These are phyloP conservation scores for Podaxis sp. DNA, from an alignment of 768 basidiomycete genomes.

Conservation along the genomic window DNA sequence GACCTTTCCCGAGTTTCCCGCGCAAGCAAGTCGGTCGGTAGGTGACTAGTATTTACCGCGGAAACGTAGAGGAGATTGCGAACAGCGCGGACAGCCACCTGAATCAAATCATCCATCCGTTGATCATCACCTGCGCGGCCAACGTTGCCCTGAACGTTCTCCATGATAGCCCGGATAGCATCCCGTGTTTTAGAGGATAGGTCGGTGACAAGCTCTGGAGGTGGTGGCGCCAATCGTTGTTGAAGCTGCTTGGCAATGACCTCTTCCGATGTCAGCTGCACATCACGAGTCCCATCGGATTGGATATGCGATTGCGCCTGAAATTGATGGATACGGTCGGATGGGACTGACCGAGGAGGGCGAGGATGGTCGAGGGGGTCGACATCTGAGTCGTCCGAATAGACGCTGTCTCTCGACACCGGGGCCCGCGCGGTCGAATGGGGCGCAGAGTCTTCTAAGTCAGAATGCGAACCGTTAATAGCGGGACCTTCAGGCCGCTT, in stretches of 20 bases:
- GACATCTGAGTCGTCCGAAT: conserved; percentile 80
- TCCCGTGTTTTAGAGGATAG: conserved; percentile 57
- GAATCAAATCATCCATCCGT: conserved; percentile 63
- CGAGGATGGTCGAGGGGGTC: conserved; percentile 46
- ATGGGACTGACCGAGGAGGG: conserved; percentile 26
- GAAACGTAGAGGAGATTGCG: conserved; percentile 76
- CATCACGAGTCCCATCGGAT: conserved; percentile 24
- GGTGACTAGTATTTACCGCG: conserved; percentile 58
- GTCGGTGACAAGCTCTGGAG: conserved; percentile 60
- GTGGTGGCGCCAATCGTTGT: conserved; percentile 53
- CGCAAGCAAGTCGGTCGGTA: conserved; percentile 55
- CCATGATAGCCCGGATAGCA: conserved; percentile 63
- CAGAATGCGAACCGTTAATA: conserved; percentile 20
- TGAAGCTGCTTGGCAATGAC: conserved; percentile 67
- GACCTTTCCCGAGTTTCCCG: conserved; percentile 48
- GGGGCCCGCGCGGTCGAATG: conserved; percentile 28
- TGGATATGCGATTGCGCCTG: conserved; percentile 17
- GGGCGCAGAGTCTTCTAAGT: conserved; percentile 28
- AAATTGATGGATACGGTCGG: conserved; percentile 16
- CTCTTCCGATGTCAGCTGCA: conserved; percentile 65
- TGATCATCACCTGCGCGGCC: conserved; percentile 52
- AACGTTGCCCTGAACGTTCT: conserved; percentile 52
- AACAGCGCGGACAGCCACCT: conserved; percentile 65
- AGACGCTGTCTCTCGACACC: conserved; percentile 49
- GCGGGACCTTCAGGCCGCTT: conserved; percentile 52